Evolutionary conservation across 768 basidiomycete genomes (phyloP), one percentile per base, ranked within the genome.

Genomic region (Filobasidium wieringae): DNA sequence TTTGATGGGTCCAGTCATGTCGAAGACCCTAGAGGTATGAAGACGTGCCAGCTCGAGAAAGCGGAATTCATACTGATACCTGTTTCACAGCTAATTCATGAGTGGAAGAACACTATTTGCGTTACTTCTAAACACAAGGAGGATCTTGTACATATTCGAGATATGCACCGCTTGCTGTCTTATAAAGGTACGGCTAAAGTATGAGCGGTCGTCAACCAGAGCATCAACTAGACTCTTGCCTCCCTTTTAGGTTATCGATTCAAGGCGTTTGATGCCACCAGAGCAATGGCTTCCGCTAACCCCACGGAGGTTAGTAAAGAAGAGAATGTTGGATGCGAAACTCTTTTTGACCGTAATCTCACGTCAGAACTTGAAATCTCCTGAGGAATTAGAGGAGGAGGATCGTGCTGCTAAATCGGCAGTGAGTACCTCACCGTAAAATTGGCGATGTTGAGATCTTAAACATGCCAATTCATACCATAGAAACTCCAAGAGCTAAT

Each of bases 401-500:
- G 95, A 99, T 71, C 80, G 95, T 12, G 84, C 84, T 59, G 95
- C 93, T 0, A 93, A 99, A 70, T 84, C 85, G 0, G 95, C 95
- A 0, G 78, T 78, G 50, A 61, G 77, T 68, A 4, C 17, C 24
- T 41, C 31, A 26, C n/a, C 4, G 14, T 22, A 12, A 54, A 15
- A 45, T 36, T 4, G n/a, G n/a, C n/a, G n/a, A 31, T 24, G 29
- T n/a, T n/a, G n/a, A n/a, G n/a, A n/a, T n/a, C n/a, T n/a, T n/a
- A n/a, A n/a, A n/a, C n/a, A n/a, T 29, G 22, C 12, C 7, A 17
- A 12, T 4, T 19, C 17, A 26, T 31, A 33, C 9, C 4, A 22
- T 63, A 79, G 76, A 97, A 99, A 77, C 79, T 99, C n/a, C 95
- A 99, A 74, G 95, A 99, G 72, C 82, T 97, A 36, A 96, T 99